Evolutionary conservation across 495 filamentous ascomycete genomes (phyloP), one percentile per base, ranked within the genome.

Genomic region (Lasiosphaeria miniovina): DNA sequence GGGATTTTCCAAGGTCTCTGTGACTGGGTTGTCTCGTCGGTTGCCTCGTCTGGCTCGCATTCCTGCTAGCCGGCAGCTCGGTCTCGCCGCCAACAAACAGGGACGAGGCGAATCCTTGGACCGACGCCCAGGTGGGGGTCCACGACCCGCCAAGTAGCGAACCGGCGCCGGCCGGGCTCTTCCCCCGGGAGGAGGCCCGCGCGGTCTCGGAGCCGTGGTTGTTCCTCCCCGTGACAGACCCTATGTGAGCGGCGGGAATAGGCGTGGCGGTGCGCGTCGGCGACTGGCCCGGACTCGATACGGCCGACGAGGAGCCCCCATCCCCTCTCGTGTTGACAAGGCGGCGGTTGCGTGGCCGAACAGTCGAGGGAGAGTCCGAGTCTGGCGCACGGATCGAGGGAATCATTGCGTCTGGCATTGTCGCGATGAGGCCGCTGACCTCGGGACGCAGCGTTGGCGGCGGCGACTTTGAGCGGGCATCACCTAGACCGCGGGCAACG

Each of bases 101-200:
- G 32, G 78, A 78, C 17, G 74, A 69, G 4, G 78, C 74, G 32
- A 80, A 70, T 34, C 71, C 75, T 45, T 74, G 70, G 0, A 81
- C 69, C 8, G 76, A 74, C 1, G 77, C 67, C 78, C 78, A 81
- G 58, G 71, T 78, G 6, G 77, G 71, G 1, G 73, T 55, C 77
- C 76, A 81, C 6, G 75, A 75, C 8, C 68, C 70, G 36, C 72
- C 74, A 6, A 79, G 63, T 12, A 81, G 62, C 5, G 75, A 71
- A n/a, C 68, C 62, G 5, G 65, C 67, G 32, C 61, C 69, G 4
- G 68, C 71, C 4, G 69, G 65, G 35, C 69, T 76, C 49, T 70
- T 73, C 33, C 65, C 61, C 52, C 68, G 70, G 7, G 70, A 49
- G 6, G 63, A 57, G 45, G 62, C 68, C 54, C 59, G 62, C 6